Evolutionary conservation across 169 alveolate species (phyloP).

Genomic region (Plasmodium berghei): DNA sequence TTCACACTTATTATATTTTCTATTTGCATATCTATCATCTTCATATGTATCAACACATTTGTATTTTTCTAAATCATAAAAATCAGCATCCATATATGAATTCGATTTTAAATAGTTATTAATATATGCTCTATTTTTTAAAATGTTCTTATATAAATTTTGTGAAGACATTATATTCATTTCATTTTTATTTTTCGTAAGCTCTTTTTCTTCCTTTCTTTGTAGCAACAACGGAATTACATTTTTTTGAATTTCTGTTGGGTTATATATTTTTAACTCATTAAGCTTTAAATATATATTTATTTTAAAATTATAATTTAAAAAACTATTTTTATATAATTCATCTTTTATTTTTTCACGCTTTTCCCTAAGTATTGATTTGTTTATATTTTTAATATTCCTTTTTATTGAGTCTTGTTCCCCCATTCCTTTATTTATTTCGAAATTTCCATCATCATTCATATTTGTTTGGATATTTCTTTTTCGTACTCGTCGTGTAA

Average conservation of each 20-base stretch:
- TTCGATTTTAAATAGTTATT: constrained; percentile 41
- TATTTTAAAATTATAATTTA: constrained; percentile 68
- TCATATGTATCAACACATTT: background rate
- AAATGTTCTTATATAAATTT: constrained; percentile 27
- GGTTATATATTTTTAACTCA: constrained; percentile 51
- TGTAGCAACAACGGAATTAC: constrained; percentile 65
- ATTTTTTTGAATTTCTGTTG: constrained; percentile 65
- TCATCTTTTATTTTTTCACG: constrained; percentile 38
- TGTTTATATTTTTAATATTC: background rate
- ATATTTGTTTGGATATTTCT: too few species aligned
- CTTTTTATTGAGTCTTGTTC: background rate
- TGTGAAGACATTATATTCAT: background rate
- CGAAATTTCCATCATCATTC: too few species aligned
- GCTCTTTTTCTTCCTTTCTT: background rate
- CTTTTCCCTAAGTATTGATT: background rate
- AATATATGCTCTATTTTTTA: constrained; percentile 38
- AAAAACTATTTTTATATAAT: constrained; percentile 38
- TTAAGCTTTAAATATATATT: constrained; percentile 61
- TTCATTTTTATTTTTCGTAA: background rate
- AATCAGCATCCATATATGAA: constrained; percentile 10
- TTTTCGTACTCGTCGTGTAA: too few species aligned
- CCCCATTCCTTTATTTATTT: too few species aligned
- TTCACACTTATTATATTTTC: background rate
- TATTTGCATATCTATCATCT: background rate
- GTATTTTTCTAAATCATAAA: constrained; percentile 53